Evolutionary conservation across 169 alveolate species (phyloP).

Genomic region (Cytauxzoon felis): DNA sequence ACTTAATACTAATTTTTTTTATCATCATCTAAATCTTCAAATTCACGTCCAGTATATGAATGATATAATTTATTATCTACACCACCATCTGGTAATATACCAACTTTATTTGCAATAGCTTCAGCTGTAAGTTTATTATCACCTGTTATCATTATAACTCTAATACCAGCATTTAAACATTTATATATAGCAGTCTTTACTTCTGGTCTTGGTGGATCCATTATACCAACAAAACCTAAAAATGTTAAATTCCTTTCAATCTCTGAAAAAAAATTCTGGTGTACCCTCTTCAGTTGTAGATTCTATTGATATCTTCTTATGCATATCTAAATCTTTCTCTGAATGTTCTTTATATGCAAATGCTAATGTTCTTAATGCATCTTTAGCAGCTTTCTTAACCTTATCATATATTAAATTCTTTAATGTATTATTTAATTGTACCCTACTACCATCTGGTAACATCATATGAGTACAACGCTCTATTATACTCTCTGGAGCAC

Average conservation of each 20-base stretch:
- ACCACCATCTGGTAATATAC: constrained; percentile 77
- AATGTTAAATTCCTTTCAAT: constrained; percentile 87
- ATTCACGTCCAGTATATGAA: constrained; percentile 92
- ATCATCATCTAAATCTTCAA: constrained; percentile 82
- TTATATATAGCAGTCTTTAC: constrained; percentile 87
- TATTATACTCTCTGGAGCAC: constrained; percentile 98
- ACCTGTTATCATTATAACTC: constrained; percentile 99
- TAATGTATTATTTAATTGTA: constrained; percentile 73
- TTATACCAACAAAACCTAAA: constrained; percentile 93
- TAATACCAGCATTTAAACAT: constrained; percentile 95
- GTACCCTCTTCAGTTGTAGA: constrained; percentile 18
- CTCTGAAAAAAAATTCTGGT: constrained; percentile 61
- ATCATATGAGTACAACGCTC: constrained; percentile 71
- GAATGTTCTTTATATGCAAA: constrained; percentile 72
- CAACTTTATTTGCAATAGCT: constrained; percentile 95
- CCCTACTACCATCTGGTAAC: constrained; percentile 82
- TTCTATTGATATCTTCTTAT: constrained; percentile 27
- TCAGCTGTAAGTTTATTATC: constrained; percentile 97
- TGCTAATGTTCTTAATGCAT: constrained; percentile 84
- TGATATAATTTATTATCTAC: constrained; percentile 51
- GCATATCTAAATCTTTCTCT: constrained; percentile 52
- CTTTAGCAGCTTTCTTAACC: constrained; percentile 85
- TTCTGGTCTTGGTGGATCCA: constrained; percentile 98
- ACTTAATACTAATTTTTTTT: constrained; percentile 72
- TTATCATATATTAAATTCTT: constrained; percentile 72